Evolutionary conservation across 225 moss, liverwort and hornwort genomes (phyloP), one percentile per base, ranked within the genome.

Genomic region (Marchantia polymorpha): DNA sequence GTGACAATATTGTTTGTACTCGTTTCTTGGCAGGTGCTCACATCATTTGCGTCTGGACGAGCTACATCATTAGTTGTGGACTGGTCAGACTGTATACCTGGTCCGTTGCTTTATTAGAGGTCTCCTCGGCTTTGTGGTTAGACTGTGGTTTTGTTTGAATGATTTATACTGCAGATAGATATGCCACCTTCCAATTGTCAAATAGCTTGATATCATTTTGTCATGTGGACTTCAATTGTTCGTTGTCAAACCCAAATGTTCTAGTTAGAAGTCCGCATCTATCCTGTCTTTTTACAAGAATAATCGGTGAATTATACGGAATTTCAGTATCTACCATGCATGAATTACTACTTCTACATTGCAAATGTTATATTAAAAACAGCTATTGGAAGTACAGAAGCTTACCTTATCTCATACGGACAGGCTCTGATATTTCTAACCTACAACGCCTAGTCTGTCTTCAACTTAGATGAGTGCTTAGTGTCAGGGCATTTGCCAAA

Each of bases 11-110:
- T n/a, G 26, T n/a, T 50, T 51, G 50, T 19, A 8, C 23, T 77
- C 5, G 12, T 77, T 51, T 74, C 69, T 80, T 83, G 76, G 72
- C 83, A 92, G 92, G 92, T 95, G 12, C 89, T 95, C 81, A 93
- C 95, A 73, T 95, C 95, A 29, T 95, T 95, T 83, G 95, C 95
- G 39, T 95, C 95, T 77, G 95, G 95, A 77, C 90, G 93, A 86
- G 93, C 95, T 66, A 95, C 95, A 76, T 95, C 95, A 69, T 85
- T 95, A 72, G 95, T 95, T 86, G 95, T 95, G 77, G 93, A 95
- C 87, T 95, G 95, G 92, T 92, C 77, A 84, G 92, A 87, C 81
- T 72, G 54, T 80, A 78, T 65, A 84, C 83, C 75, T 77, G 72
- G 78, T 85, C 81, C 80, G 77, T 81, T 86, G 60, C 79, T 83